Evolutionary conservation across 805 yeast genomes (phyloP).

Genomic region (Lachancea dasiensis): DNA sequence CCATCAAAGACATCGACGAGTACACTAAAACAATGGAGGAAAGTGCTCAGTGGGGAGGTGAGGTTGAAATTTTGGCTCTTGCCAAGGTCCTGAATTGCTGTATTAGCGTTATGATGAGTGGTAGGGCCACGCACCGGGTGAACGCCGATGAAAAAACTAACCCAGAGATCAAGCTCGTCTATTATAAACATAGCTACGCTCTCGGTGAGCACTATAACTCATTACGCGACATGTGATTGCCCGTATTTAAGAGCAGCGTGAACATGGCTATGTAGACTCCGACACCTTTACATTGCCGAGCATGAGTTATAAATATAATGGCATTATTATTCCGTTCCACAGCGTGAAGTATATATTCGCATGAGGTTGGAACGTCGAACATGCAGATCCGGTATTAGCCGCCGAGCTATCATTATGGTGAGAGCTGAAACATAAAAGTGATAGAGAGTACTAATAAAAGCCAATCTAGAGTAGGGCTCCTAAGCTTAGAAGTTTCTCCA

Average conservation of each 20-base stretch:
- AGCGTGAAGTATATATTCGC: too few relatives aligned
- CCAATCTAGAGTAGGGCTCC: too few relatives aligned
- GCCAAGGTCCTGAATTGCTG: conserved; percentile 66
- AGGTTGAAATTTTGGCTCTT: conserved; percentile 80
- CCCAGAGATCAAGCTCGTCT: conserved; percentile 63
- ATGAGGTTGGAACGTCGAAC: too few relatives aligned
- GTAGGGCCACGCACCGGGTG: conserved; percentile 57
- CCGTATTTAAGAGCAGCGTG: neutral
- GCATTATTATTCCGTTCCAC: too few relatives aligned
- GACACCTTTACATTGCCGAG: too few relatives aligned
- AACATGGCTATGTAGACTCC: too few relatives aligned
- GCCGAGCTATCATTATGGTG: too few relatives aligned
- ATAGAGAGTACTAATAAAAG: too few relatives aligned
- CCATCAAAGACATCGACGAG: conserved; percentile 55
- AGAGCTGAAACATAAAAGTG: too few relatives aligned
- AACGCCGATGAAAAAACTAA: conserved; percentile 49
- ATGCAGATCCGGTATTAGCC: too few relatives aligned
- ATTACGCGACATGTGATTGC: conserved; percentile 41
- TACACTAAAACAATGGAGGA: conserved; percentile 62
- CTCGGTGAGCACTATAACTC: conserved; percentile 96
- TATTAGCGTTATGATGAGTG: conserved; percentile 72
- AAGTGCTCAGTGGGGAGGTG: conserved; percentile 97
- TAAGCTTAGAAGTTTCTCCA: too few relatives aligned
- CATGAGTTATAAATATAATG: too few relatives aligned
- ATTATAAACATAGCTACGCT: conserved; percentile 78